A percentile compares a stretch with the other conserved stretches of the same genome.
Evolutionary conservation across 495 filamentous ascomycete genomes (phyloP).

Genomic region (Neohortaea acidophila): DNA sequence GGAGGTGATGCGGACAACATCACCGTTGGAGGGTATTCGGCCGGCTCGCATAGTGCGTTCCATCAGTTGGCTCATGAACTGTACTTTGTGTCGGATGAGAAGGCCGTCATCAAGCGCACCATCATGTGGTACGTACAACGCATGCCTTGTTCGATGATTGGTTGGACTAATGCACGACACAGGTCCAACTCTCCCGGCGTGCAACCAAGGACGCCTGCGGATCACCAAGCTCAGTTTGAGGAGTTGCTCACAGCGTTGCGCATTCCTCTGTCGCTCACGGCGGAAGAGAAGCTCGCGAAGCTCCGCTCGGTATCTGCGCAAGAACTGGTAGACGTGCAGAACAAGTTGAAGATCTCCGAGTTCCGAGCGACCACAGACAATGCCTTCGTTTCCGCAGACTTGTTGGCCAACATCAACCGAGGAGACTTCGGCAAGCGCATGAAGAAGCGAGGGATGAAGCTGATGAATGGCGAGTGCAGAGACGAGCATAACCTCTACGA

Average conservation of each 20-base stretch:
- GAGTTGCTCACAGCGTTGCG: constrained; percentile 34
- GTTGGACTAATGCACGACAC: not conserved
- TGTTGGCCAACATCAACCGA: constrained; percentile 35
- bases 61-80: constrained; percentile 44
- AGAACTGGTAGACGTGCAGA: constrained; percentile 30
- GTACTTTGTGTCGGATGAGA: constrained; percentile 26
- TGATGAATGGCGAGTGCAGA: constrained; percentile 41
- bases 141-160: not conserved
- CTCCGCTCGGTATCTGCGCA: constrained; percentile 30
- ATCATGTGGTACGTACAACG: constrained; percentile 30
- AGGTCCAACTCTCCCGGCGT: constrained; percentile 39
- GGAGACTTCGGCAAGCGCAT: constrained; percentile 34
- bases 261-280: constrained; percentile 31
- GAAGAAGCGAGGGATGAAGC: constrained; percentile 30
- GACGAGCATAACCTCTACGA: constrained; percentile 41
- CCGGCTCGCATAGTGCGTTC: constrained; percentile 31
- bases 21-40: constrained; percentile 28
- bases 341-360: constrained; percentile 31
- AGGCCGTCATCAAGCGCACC: constrained; percentile 32
- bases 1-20: constrained; percentile 27
- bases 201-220: constrained; percentile 34
- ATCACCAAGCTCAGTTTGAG: constrained; percentile 41
- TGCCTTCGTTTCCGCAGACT: constrained; percentile 31
- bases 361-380: constrained; percentile 40
- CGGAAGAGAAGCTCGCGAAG: constrained; percentile 31